Conservation (phyloP, 2,329 filamentous ascomycete genomes). For the Fusarium burgessii region DNA sequence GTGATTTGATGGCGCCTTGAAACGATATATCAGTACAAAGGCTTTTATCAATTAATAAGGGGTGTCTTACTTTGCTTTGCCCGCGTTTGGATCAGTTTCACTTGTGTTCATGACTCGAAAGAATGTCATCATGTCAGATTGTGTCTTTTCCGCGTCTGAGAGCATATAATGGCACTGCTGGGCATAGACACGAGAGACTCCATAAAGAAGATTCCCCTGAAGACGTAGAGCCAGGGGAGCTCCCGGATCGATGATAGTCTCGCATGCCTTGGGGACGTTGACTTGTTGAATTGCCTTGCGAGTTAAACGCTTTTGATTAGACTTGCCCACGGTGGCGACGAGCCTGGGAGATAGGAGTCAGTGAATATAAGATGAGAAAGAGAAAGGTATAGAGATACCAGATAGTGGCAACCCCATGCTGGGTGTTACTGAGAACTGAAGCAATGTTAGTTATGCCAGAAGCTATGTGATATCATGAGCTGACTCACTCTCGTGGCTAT, state of each 20-base stretch:
- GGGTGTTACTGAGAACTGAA: conserved; percentile 81
- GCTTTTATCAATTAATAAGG: conserved; percentile 43
- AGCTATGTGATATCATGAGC: not conserved
- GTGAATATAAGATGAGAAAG: not conserved
- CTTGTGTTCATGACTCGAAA: conserved; percentile 65
- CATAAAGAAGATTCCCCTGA: conserved; percentile 89
- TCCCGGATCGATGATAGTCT: conserved; percentile 83
- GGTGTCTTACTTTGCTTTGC: conserved; percentile 74
- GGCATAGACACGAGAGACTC: conserved; percentile 84
- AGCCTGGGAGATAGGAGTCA: conserved; percentile 69
- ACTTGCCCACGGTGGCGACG: conserved; percentile 87
- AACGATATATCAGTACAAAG: conserved; percentile 3
- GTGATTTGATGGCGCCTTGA: conserved; percentile 79
- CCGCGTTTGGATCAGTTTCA: conserved; percentile 76
- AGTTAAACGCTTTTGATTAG: conserved; percentile 77
- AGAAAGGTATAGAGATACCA: conserved; percentile 69
- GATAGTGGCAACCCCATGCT: conserved; percentile 93
- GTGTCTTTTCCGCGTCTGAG: conserved; percentile 80
- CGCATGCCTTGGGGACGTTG: conserved; percentile 86
- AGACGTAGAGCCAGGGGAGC: conserved; percentile 91
- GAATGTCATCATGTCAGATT: conserved; percentile 78
- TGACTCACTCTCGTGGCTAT: conserved; percentile 88
- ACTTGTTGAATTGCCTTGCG: conserved; percentile 91
- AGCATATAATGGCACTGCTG: conserved; percentile 92
- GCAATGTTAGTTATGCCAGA: conserved; percentile 41